Percentiles rank a stretch among this genome's conserved stretches.
These are phyloP conservation scores for Puccinia coronata DNA, from an alignment of 1,284 basidiomycete species.

Conservation along the genomic window DNA sequence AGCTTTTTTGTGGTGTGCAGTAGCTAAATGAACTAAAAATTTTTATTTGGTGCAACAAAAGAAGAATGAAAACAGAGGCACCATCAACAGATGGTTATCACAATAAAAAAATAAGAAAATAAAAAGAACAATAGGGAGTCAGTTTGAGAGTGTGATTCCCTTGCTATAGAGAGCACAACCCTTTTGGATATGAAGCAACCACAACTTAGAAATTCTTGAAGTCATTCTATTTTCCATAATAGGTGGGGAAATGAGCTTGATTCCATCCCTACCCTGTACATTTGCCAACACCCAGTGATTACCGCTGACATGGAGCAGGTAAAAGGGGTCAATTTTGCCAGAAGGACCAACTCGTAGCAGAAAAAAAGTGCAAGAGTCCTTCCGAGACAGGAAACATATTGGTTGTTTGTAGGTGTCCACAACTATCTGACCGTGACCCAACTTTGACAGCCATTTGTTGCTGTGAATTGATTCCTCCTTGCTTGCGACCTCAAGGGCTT, in stretches of 20 bases:
- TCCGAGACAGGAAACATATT: too few relatives aligned
- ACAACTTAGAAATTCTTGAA: neutral
- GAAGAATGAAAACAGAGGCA: too few relatives aligned
- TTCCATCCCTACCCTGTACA: neutral
- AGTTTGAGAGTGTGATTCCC: too few relatives aligned
- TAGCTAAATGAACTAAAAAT: too few relatives aligned
- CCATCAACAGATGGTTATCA: too few relatives aligned
- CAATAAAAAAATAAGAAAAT: too few relatives aligned
- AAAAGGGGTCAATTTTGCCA: neutral
- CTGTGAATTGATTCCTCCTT: neutral
- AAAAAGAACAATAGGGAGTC: too few relatives aligned
- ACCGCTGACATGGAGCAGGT: neutral
- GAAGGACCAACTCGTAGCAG: neutral
- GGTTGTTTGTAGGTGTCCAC: too few relatives aligned
- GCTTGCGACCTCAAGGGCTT: neutral
- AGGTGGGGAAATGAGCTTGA: neutral
- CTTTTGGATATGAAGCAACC: neutral
- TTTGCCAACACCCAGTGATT: neutral
- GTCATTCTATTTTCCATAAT: neutral
- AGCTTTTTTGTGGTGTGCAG: too few relatives aligned
- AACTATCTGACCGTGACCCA: too few relatives aligned
- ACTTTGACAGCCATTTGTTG: neutral
- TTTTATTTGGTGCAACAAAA: too few relatives aligned
- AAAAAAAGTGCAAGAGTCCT: too few relatives aligned
- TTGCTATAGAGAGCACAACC: neutral